Percentiles rank a stretch among this genome's conserved stretches.
These are phyloP conservation scores for Zasmidium cellare DNA, from an alignment of 2,329 filamentous ascomycete genomes.

Conservation along the genomic window DNA sequence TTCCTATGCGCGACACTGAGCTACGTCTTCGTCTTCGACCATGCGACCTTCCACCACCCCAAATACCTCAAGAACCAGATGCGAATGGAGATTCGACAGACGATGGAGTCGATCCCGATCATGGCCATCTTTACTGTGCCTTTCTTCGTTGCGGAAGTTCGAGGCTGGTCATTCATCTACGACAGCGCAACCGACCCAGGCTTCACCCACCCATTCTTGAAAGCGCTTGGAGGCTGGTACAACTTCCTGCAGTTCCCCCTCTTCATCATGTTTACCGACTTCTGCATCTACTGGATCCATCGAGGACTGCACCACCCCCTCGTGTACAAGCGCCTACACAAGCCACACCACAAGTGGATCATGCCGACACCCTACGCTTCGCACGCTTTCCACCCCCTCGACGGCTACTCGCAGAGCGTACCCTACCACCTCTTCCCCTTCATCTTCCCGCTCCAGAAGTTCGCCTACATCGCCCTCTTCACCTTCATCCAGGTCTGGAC, in stretches of 20 bases:
- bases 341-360: constrained; percentile 99
- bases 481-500: constrained; percentile 96
- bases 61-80: constrained; percentile 96
- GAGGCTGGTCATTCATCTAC: constrained; percentile 84
- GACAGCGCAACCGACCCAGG: constrained; percentile 52
- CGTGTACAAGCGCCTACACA: constrained; percentile 87
- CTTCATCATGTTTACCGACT: constrained; percentile 86
- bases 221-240: constrained; percentile 53
- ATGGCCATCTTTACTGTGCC: constrained; percentile 82
- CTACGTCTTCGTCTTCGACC: constrained; percentile 89
- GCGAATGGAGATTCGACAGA: constrained; percentile 78
- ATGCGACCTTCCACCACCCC: constrained; percentile 82
- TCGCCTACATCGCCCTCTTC: constrained; percentile 83
- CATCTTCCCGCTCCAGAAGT: constrained; percentile 88
- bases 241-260: constrained; percentile 80
- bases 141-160: constrained; percentile 79
- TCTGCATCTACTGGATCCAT: constrained; percentile 89
- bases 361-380: constrained; percentile 93
- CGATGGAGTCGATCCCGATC: constrained; percentile 71
- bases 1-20: constrained; percentile 81
- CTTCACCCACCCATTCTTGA: constrained; percentile 31
- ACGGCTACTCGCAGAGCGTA: constrained; percentile 83
- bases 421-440: constrained; percentile 95
- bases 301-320: constrained; percentile 76
- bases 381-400: constrained; percentile 91